These are phyloP conservation scores for Penicillium goetzii DNA, from an alignment of 495 filamentous ascomycete species.

Conservation along the genomic window DNA sequence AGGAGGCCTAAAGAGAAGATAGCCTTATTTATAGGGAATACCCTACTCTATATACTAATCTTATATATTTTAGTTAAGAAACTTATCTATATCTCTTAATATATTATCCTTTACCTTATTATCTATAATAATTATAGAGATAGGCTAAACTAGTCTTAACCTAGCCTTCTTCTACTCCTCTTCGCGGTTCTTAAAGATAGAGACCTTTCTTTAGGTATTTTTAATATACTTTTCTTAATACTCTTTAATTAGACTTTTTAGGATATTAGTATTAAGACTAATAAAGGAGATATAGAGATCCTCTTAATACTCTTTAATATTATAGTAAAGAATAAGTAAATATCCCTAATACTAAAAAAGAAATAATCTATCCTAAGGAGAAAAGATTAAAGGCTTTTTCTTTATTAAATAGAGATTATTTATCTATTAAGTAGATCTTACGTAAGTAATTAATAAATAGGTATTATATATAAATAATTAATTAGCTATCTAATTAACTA, in stretches of 20 bases:
- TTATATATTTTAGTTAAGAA: slow-evolving; percentile 66
- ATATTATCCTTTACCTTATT: slow-evolving; percentile 65
- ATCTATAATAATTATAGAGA: slow-evolving; percentile 78
- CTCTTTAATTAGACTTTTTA: slow-evolving; percentile 27
- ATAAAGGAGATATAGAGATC: slow-evolving; percentile 26
- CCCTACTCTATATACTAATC: slow-evolving; percentile 71
- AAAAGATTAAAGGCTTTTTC: slow-evolving; percentile 38
- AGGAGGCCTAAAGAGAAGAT: slow-evolving; percentile 42
- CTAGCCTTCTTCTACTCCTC: slow-evolving; percentile 23
- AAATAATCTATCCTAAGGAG: slow-evolving; percentile 34
- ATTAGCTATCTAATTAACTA: slow-evolving; percentile 29
- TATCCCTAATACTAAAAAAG: slow-evolving; percentile 33
- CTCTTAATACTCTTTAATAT: slow-evolving; percentile 26
- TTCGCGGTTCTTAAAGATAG: slow-evolving; percentile 21
- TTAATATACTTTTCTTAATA: slow-evolving; percentile 27
- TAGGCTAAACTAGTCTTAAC: slow-evolving; percentile 63
- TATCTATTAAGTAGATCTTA: slow-evolving; percentile 23
- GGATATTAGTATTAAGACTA: slow-evolving; percentile 26
- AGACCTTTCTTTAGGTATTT: slow-evolving; percentile 20
- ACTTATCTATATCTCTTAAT: slow-evolving; percentile 76
- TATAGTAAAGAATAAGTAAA: slow-evolving; percentile 30
- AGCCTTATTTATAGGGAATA: slow-evolving; percentile 43
- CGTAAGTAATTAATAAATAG: slow-evolving; percentile 27
- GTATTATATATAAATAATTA: slow-evolving; percentile 30
- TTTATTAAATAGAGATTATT: slow-evolving; percentile 13